A percentile compares a stretch with the other conserved stretches of the same genome.
Conservation (phyloP, 2,329 filamentous ascomycete species). For the Cadophora sp. region DNA sequence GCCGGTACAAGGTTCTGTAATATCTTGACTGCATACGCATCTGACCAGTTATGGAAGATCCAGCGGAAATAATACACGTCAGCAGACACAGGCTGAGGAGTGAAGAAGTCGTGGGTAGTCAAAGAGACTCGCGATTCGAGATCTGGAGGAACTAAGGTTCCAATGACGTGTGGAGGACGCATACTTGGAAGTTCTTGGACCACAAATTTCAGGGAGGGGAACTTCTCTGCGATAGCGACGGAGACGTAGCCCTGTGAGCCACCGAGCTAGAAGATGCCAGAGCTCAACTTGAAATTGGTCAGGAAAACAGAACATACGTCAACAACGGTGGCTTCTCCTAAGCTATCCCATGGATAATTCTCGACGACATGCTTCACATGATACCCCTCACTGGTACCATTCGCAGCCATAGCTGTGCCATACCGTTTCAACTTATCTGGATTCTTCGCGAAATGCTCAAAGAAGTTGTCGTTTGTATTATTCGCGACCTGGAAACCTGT, state of each 20-base stretch:
- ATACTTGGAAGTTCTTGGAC: slow-evolving; percentile 45
- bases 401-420: slow-evolving; percentile 45
- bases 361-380: slow-evolving; percentile 34
- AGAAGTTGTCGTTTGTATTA: too few relatives aligned
- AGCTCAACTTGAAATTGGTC: neutral
- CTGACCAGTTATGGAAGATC: too few relatives aligned
- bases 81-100: slow-evolving; percentile 52
- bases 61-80: too few relatives aligned
- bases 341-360: slow-evolving; percentile 40
- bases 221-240: slow-evolving; percentile 38
- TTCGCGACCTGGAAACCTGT: too few relatives aligned
- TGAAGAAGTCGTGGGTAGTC: slow-evolving; percentile 54
- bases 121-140: slow-evolving; percentile 38
- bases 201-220: slow-evolving; percentile 40
- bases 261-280: slow-evolving; percentile 28
- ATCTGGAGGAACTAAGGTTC: slow-evolving; percentile 37
- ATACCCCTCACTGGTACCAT: slow-evolving; percentile 36
- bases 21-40: too few relatives aligned
- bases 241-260: slow-evolving; percentile 40
- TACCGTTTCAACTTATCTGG: slow-evolving; percentile 41
- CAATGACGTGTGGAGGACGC: slow-evolving; percentile 50
- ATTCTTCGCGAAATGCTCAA: slow-evolving; percentile 30
- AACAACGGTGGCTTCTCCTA: slow-evolving; percentile 38
- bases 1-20: too few relatives aligned
- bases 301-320: slow-evolving; percentile 33